Evolutionary conservation across 805 yeast genomes (phyloP), one percentile per base, ranked within the genome.

Genomic region (Candida namnaoensis): DNA sequence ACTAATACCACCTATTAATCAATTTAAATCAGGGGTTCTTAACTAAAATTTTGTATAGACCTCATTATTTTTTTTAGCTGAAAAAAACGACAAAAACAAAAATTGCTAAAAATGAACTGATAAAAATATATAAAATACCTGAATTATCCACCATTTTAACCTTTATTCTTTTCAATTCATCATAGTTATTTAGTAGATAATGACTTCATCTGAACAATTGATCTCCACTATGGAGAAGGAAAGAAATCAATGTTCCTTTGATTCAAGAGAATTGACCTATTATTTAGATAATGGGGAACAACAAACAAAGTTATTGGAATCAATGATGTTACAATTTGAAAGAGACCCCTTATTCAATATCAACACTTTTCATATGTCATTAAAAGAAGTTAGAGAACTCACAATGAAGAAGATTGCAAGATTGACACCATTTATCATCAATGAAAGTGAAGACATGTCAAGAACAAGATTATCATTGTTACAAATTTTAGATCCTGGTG

Each of bases 401-500:
- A 72, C 84, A 3, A 84, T 79, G 24, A 52, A 61, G 36, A 78
- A 78, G 53, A 79, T 78, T 51, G 76, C 71, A 41, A 66, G 82
- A 50, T 57, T 80, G 53, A 64, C 82, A 7, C 64, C 69, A 35
- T 80, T 78, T 15, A 19, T 33, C 3, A 13, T 23, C 12, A 24
- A 38, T 11, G 36, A 44, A 24, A 62, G 57, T 47, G 37, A 59
- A 23, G 38, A 47, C 5, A 45, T 56, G 7, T 76, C 78, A 19
- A 19, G 19, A 19, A 19, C 19, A 19, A 67, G 90, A 53, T 64
- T 82, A 46, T 71, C 78, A 30, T 48, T 80, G 43, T 60, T 81
- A 28, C 77, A 79, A 14, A 67, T 80, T 36, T 71, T 80, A 46
- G 97, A 91, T 60, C 95, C 95, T 14, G 81, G 80, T 51, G 66